A percentile compares a stretch with the other conserved stretches of the same genome.
These are phyloP conservation scores for Cystofilobasidium bisporidii DNA, from an alignment of 768 basidiomycete genomes.

Conservation along the genomic window DNA sequence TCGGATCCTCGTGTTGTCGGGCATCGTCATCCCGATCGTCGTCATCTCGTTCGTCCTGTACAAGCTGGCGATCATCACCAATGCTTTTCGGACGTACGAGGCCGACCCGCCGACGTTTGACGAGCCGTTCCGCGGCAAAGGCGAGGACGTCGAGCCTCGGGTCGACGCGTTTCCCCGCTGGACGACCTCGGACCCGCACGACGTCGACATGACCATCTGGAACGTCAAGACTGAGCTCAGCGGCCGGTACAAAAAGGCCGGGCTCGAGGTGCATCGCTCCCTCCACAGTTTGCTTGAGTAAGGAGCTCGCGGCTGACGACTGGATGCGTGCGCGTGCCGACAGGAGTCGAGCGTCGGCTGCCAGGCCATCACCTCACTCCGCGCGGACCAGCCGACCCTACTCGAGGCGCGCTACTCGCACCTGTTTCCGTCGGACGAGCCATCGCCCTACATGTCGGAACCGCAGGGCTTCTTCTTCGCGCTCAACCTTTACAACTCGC, in stretches of 20 bases:
- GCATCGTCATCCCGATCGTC: constrained; percentile 14
- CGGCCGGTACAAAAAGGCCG: background rate
- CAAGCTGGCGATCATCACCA: constrained; percentile 24
- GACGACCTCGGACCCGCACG: constrained; percentile 8
- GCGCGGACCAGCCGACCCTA: background rate
- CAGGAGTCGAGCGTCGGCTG: constrained; percentile 21
- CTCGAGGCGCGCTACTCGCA: constrained; percentile 22
- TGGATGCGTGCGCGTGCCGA: no score
- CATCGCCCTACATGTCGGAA: constrained; percentile 20
- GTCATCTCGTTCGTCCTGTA: constrained; percentile 10
- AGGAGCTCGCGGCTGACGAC: background rate
- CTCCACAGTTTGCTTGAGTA: no score
- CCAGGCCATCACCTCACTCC: constrained; percentile 14
- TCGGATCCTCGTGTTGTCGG: constrained; percentile 10
- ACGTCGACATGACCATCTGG: constrained; percentile 18
- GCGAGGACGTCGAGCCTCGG: constrained; percentile 12
- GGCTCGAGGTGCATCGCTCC: constrained; percentile 4
- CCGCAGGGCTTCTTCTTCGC: constrained; percentile 27
- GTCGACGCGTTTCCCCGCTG: constrained; percentile 20
- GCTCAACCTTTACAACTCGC: constrained; percentile 28
- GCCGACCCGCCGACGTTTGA: constrained; percentile 11
- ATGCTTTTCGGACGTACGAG: constrained; percentile 28
- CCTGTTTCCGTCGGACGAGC: constrained; percentile 7
- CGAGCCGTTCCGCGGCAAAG: constrained; percentile 24
- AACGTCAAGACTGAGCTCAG: constrained; percentile 21